Conservation (phyloP, 2,329 filamentous ascomycete genomes). For the Fusarium sacchari region DNA sequence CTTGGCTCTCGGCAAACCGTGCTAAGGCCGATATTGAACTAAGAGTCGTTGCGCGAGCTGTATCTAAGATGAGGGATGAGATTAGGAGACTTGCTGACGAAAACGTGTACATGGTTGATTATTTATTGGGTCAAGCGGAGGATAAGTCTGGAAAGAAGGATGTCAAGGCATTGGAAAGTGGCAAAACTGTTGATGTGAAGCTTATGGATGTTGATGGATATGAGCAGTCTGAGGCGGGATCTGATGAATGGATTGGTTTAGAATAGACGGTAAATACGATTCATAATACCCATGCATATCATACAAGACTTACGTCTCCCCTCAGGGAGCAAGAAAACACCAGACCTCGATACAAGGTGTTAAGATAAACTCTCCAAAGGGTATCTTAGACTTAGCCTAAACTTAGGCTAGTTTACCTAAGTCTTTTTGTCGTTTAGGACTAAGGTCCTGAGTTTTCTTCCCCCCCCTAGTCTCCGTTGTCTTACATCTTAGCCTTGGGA, state of each 20-base stretch:
- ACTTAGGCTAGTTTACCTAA: too few species aligned
- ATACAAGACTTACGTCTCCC: slow-evolving; percentile 5
- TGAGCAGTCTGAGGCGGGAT: slow-evolving; percentile 49
- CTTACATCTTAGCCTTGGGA: slow-evolving; percentile 38
- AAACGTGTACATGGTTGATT: slow-evolving; percentile 90
- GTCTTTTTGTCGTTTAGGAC: too few species aligned
- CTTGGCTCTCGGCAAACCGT: slow-evolving; percentile 83
- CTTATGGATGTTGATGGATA: slow-evolving; percentile 48
- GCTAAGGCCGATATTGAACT: slow-evolving; percentile 86
- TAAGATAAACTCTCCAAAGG: too few species aligned
- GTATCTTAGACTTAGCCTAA: too few species aligned
- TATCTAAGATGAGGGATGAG: slow-evolving; percentile 83
- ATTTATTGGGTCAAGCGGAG: slow-evolving; percentile 69
- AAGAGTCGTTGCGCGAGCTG: slow-evolving; percentile 81
- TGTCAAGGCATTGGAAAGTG: slow-evolving; percentile 32
- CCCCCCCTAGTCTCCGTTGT: not conserved
- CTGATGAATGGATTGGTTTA: slow-evolving; percentile 60
- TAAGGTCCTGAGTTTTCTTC: too few species aligned
- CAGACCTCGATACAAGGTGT: too few species aligned
- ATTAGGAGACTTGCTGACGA: slow-evolving; percentile 85
- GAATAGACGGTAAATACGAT: slow-evolving; percentile 51
- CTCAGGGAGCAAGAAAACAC: too few species aligned
- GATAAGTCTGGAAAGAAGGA: slow-evolving; percentile 41
- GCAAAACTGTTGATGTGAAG: slow-evolving; percentile 43
- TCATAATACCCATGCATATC: slow-evolving; percentile 42